Conservation (phyloP, 768 basidiomycete species). For the Podaxis sp. region DNA sequence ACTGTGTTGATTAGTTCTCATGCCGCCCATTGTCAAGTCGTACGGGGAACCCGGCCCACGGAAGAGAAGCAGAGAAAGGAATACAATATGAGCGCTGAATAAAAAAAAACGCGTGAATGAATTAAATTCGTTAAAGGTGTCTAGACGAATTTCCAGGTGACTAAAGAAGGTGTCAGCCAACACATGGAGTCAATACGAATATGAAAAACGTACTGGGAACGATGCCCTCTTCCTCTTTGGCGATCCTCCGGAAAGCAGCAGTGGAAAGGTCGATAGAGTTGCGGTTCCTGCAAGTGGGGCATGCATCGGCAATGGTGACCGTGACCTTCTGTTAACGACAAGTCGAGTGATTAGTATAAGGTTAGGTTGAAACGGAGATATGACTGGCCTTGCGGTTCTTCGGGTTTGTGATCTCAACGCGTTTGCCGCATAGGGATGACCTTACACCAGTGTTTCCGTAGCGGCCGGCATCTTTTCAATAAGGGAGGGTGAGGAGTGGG, state of each 20-base stretch:
- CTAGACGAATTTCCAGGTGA: slow-evolving; percentile 39
- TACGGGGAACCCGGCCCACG: slow-evolving; percentile 1
- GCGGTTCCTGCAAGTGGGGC: slow-evolving; percentile 69
- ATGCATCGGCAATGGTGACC: slow-evolving; percentile 75
- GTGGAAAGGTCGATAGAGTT: slow-evolving; percentile 77
- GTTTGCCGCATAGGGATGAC: slow-evolving; percentile 65
- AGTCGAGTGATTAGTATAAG: slow-evolving; percentile 7
- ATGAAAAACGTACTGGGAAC: slow-evolving; percentile 50
- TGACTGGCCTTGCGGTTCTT: slow-evolving; percentile 47
- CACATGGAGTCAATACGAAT: neutral
- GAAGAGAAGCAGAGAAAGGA: slow-evolving; percentile 30
- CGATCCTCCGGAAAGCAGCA: slow-evolving; percentile 65
- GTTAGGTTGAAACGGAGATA: slow-evolving; percentile 1
- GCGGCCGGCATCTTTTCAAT: slow-evolving; percentile 41
- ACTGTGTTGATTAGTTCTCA: slow-evolving; percentile 5
- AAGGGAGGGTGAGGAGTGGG: slow-evolving; percentile 11
- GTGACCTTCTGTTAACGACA: slow-evolving; percentile 38
- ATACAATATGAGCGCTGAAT: slow-evolving; percentile 28
- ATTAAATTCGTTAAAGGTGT: slow-evolving; percentile 29
- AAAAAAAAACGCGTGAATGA: slow-evolving; percentile 20
- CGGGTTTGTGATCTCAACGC: slow-evolving; percentile 64
- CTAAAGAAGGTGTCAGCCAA: slow-evolving; percentile 25
- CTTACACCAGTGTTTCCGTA: slow-evolving; percentile 47
- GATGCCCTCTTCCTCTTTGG: slow-evolving; percentile 46
- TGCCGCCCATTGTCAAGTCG: slow-evolving; percentile 16